Conservation (phyloP, 2,329 filamentous ascomycete genomes). For the Microcyclospora tardicrescens region DNA sequence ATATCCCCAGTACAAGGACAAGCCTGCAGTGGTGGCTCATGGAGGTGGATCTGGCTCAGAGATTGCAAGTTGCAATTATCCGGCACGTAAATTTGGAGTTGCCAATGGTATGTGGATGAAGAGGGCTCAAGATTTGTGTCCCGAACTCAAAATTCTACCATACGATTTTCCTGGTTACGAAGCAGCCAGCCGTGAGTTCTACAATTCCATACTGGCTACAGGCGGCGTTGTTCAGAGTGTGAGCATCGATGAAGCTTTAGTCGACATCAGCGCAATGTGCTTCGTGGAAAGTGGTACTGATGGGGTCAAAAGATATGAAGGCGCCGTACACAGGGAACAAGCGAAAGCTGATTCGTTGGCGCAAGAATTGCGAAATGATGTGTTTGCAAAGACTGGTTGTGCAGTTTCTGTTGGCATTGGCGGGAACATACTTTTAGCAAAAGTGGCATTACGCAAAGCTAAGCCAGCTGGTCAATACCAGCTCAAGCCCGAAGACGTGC, state of each 20-base stretch:
- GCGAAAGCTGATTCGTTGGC: conserved; percentile 63
- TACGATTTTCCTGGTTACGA: conserved; percentile 96
- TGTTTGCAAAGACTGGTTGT: conserved; percentile 67
- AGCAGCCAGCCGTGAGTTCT: conserved; percentile 77
- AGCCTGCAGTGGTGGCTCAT: conserved; percentile 81
- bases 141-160: conserved; percentile 75
- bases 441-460: conserved; percentile 76
- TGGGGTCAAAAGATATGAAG: conserved; percentile 52
- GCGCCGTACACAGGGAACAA: conserved; percentile 64
- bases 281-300: conserved; percentile 52
- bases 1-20: conserved; percentile 59
- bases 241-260: conserved; percentile 85
- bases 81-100: conserved; percentile 70
- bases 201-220: conserved; percentile 65
- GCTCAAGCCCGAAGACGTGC: conserved; percentile 65
- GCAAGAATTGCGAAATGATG: conserved; percentile 48
- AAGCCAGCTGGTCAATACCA: conserved; percentile 92
- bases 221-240: conserved; percentile 87
- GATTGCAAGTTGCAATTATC: conserved; percentile 96
- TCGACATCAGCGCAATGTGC: conserved; percentile 68
- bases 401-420: conserved; percentile 89
- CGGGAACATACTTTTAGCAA: conserved; percentile 78
- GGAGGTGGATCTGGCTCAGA: conserved; percentile 75
- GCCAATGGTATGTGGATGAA: conserved; percentile 99
- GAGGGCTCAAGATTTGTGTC: conserved; percentile 66